Percentiles rank a stretch among this genome's conserved stretches.
phyloP scores from a whole-genome alignment of 129 eudicot genomes.

The Kitagawia praeruptora region DNA sequence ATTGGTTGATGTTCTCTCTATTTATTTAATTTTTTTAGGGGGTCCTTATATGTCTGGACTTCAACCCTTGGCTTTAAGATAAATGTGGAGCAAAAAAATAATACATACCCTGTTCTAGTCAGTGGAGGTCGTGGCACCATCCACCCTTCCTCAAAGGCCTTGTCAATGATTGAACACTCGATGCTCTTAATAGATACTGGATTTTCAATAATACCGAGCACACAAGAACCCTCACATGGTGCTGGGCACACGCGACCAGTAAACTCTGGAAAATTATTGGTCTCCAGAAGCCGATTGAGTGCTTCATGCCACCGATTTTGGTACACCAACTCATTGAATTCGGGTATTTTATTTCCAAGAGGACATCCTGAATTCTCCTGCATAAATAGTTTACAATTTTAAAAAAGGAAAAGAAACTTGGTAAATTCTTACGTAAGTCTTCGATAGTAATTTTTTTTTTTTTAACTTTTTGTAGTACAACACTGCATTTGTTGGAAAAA shows the following conservation, averaged over 20 bases:
- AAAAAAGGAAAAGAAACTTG: not conserved
- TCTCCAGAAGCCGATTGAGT: constrained; percentile 85
- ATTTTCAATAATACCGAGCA: constrained; percentile 94
- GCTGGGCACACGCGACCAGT: constrained; percentile 99
- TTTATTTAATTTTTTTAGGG: not conserved
- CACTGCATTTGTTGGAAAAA: not conserved
- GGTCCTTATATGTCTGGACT: not conserved
- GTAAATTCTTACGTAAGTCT: not conserved
- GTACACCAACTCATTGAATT: constrained; percentile 90
- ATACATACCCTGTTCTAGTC: constrained; percentile 66
- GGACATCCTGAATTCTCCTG: constrained; percentile 99
- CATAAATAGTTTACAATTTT: not conserved
- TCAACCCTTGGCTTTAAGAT: not conserved
- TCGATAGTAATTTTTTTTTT: not conserved
- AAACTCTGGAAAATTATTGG: constrained; percentile 97
- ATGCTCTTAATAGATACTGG: constrained; percentile 92
- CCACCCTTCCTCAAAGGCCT: constrained; percentile 98
- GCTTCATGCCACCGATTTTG: constrained; percentile 99
- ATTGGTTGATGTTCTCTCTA: not conserved
- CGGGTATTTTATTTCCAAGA: constrained; percentile 96
- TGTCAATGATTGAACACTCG: constrained; percentile 92
- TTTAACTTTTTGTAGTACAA: not conserved
- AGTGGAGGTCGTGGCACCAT: constrained; percentile 95
- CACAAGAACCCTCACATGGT: constrained; percentile 98
- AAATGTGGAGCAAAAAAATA: not conserved